Conservation (phyloP, 352 stramenopile genomes). For the Pythium aphanidermatum region DNA sequence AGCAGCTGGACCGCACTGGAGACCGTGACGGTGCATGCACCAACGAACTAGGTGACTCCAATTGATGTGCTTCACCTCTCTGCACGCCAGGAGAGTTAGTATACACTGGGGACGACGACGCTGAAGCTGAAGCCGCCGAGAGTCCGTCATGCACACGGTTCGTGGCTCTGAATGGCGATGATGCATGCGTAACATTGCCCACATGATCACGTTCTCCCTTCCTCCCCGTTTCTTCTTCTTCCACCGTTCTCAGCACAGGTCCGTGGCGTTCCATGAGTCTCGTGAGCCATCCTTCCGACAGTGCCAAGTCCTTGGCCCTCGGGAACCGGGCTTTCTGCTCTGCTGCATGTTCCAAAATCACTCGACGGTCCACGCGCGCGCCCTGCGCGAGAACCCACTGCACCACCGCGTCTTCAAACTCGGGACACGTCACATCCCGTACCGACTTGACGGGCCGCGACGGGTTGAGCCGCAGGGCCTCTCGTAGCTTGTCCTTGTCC, state of each 20-base stretch:
- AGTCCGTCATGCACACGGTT: too few relatives aligned
- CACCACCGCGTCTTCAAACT: constrained; percentile 4
- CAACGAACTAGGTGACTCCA: too few relatives aligned
- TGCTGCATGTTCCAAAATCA: constrained; percentile 1
- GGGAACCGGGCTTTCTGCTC: not conserved
- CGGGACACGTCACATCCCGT: constrained; percentile 3
- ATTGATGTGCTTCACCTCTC: too few relatives aligned
- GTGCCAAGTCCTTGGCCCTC: constrained; percentile 1
- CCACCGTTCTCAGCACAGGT: not conserved
- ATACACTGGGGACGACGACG: too few relatives aligned
- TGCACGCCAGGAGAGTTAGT: too few relatives aligned
- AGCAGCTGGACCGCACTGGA: too few relatives aligned
- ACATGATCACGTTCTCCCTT: too few relatives aligned
- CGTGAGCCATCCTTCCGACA: constrained; percentile 11
- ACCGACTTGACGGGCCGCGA: constrained; percentile 7
- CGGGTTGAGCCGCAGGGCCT: constrained; percentile 10
- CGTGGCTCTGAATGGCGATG: too few relatives aligned
- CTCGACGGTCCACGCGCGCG: not conserved
- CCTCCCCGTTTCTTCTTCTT: not conserved
- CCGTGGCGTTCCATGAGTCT: constrained; percentile 1
- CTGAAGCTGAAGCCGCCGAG: too few relatives aligned
- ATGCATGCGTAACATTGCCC: too few relatives aligned
- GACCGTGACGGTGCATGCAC: too few relatives aligned
- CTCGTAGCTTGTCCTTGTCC: constrained; percentile 7
- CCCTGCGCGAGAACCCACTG: constrained; percentile 1